Conservation (phyloP, 306 rosid species). For the Biancaea sappan region DNA sequence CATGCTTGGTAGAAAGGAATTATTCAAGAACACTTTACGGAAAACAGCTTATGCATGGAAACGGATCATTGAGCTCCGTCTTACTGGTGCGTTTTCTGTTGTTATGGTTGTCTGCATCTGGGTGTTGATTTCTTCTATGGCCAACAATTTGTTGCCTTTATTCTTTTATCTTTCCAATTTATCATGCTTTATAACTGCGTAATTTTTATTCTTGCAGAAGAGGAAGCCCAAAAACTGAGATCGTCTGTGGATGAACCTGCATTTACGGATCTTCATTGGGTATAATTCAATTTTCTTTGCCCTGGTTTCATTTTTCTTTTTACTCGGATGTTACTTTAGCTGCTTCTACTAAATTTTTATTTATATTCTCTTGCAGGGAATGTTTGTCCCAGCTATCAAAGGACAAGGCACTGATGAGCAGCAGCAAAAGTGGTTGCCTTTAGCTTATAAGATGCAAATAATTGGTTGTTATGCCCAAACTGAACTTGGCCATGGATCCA, state of each 20-base stretch:
- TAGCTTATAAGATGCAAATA: constrained; percentile 91
- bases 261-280: constrained; percentile 98
- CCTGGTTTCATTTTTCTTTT: constrained; percentile 17
- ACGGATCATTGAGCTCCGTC: constrained; percentile 84
- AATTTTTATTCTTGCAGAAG: constrained; percentile 54
- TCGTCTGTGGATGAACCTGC: constrained; percentile 80
- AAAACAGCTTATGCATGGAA: constrained; percentile 90
- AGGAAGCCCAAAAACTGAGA: constrained; percentile 81
- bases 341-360: constrained; percentile 7
- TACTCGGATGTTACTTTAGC: neutral
- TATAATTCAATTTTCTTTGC: constrained; percentile 40
- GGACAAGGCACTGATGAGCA: constrained; percentile 97
- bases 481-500: constrained; percentile 98
- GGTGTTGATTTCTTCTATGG: constrained; percentile 2
- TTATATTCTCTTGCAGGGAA: constrained; percentile 58
- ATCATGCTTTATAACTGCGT: constrained; percentile 16
- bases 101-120: constrained; percentile 7
- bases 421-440: constrained; percentile 84
- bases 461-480: constrained; percentile 99
- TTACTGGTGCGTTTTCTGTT: constrained; percentile 54
- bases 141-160: neutral
- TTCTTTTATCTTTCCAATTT: neutral
- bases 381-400: constrained; percentile 90
- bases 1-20: constrained; percentile 71
- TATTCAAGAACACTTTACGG: constrained; percentile 80